Evolutionary conservation across 148 eudicot species (phyloP).

Genomic region (Rhododendron vialii): DNA sequence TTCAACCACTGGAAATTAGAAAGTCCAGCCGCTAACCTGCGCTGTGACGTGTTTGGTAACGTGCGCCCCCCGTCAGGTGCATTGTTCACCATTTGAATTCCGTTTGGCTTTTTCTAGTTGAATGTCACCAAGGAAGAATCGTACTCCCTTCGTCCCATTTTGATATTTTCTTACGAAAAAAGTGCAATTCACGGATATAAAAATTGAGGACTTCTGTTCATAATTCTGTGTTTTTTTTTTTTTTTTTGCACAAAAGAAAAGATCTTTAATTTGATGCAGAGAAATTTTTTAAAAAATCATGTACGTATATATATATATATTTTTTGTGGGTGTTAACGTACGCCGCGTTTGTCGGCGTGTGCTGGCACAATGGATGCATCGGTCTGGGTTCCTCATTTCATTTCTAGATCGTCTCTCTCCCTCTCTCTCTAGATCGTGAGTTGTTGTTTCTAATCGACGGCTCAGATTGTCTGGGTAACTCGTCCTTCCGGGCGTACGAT

Average conservation of each 20-base stretch:
- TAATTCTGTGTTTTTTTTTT: no score
- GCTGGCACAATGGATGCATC: background rate
- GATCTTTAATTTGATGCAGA: no score
- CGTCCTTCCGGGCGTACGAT: conserved; percentile 3
- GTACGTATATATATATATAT: no score
- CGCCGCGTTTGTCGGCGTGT: background rate
- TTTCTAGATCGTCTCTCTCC: background rate
- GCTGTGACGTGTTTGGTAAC: background rate
- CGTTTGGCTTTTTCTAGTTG: background rate
- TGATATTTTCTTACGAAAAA: no score
- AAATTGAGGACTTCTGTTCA: no score
- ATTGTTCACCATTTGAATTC: background rate
- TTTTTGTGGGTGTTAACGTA: background rate
- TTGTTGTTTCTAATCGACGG: background rate
- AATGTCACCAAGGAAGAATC: background rate
- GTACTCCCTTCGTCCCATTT: background rate
- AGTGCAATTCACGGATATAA: no score
- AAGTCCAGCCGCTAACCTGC: background rate
- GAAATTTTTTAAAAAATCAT: no score
- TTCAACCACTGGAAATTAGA: background rate
- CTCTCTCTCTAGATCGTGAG: background rate
- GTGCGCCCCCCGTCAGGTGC: background rate
- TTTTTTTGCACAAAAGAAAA: no score
- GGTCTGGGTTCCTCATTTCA: background rate
- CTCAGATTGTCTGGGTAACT: conserved; percentile 2